phyloP scores from a whole-genome alignment of 108 stramenopile genomes.

The Nitzschia inconspicua region DNA sequence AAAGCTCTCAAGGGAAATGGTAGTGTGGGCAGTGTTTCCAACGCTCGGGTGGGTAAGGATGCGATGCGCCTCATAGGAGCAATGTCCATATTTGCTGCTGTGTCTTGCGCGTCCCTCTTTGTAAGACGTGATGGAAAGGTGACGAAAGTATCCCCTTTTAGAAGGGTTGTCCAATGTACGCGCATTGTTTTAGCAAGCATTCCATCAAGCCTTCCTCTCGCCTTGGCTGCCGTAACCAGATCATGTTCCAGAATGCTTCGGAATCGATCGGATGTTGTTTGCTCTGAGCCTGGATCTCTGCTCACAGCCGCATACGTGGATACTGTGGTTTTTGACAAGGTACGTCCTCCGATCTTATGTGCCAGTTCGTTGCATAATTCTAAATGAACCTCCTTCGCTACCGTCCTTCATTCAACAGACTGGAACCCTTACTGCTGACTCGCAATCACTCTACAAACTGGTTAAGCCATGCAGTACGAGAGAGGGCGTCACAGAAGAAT shows the following conservation, averaged over 20 bases:
- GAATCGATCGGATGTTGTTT: constrained; percentile 53
- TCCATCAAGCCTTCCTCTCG: constrained; percentile 56
- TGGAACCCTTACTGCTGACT: constrained; percentile 79
- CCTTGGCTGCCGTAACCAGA: constrained; percentile 35
- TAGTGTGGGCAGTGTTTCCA: constrained; percentile 47
- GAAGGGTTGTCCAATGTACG: constrained; percentile 53
- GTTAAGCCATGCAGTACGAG: constrained; percentile 6
- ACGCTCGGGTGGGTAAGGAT: constrained; percentile 38
- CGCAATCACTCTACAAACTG: constrained; percentile 41
- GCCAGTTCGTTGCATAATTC: background rate
- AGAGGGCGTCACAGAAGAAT: constrained; percentile 16
- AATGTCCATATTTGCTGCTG: constrained; percentile 37
- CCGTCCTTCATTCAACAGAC: constrained; percentile 30
- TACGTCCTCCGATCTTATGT: background rate
- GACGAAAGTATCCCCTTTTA: constrained; percentile 40
- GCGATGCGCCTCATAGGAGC: constrained; percentile 40
- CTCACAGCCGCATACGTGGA: constrained; percentile 44
- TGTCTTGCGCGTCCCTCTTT: constrained; percentile 42
- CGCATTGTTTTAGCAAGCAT: constrained; percentile 53
- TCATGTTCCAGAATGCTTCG: constrained; percentile 41
- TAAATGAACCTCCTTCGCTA: background rate
- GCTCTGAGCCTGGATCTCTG: constrained; percentile 59
- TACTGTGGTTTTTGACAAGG: constrained; percentile 83
- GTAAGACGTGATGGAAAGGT: background rate
- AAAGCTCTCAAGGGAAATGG: constrained; percentile 41